Conservation (phyloP, 1,284 basidiomycete species). For the Ustilago crameri region DNA sequence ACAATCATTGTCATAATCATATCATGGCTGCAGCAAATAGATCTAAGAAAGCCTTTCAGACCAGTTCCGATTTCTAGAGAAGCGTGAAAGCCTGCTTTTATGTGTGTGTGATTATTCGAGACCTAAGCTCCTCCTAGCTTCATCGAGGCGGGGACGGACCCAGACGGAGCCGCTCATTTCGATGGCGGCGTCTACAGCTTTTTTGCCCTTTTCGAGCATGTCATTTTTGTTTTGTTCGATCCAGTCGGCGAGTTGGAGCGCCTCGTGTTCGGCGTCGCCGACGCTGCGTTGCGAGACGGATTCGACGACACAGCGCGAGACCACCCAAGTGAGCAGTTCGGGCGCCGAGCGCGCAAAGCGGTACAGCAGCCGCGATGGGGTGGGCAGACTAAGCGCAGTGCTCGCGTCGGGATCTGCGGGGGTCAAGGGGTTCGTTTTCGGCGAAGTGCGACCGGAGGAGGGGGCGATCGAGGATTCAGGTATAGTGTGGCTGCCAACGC, state of each 20-base stretch:
- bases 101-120: too few relatives aligned
- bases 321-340: constrained; percentile 50
- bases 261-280: constrained; percentile 50
- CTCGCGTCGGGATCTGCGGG: too few relatives aligned
- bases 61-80: too few relatives aligned
- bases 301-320: constrained; percentile 54
- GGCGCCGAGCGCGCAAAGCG: constrained; percentile 57
- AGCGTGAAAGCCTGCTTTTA: too few relatives aligned
- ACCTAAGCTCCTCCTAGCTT: constrained; percentile 50
- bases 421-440: too few relatives aligned
- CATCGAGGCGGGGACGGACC: constrained; percentile 63
- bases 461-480: constrained; percentile 31
- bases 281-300: constrained; percentile 39
- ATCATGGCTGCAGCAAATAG: too few relatives aligned
- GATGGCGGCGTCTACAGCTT: constrained; percentile 55
- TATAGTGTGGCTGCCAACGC: background rate
- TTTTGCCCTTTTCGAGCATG: constrained; percentile 22
- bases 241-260: constrained; percentile 49
- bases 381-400: constrained; percentile 25
- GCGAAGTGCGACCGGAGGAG: constrained; percentile 25
- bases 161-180: constrained; percentile 59
- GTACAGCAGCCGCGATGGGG: constrained; percentile 52
- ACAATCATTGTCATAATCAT: too few relatives aligned
- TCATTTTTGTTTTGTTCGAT: constrained; percentile 27
- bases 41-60: too few relatives aligned